phyloP scores from a whole-genome alignment of 2,329 filamentous ascomycete species.

The Gyromitra esculenta region DNA sequence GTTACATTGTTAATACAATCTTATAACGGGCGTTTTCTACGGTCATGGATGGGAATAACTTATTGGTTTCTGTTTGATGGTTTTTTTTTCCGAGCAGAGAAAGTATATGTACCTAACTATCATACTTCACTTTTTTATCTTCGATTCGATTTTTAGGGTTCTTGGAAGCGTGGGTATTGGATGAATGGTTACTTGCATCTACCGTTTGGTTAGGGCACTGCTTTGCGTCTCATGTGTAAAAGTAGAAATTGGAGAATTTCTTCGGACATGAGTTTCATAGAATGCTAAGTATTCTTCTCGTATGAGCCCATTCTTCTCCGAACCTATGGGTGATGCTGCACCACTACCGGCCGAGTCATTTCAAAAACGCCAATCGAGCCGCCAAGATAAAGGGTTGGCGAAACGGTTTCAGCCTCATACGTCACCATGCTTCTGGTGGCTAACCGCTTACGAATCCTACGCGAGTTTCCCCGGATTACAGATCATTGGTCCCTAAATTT shows the following conservation, averaged over 20 bases:
- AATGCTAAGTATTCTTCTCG: background rate
- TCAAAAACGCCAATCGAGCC: background rate
- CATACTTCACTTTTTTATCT: slow-evolving; percentile 30
- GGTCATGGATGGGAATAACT: slow-evolving; percentile 39
- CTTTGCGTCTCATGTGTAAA: slow-evolving; percentile 20
- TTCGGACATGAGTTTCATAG: background rate
- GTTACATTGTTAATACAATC: slow-evolving; percentile 46
- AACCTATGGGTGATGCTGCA: background rate
- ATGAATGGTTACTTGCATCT: slow-evolving; percentile 12
- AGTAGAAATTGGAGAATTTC: slow-evolving; percentile 21
- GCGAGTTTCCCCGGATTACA: slow-evolving; percentile 23
- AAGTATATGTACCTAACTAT: slow-evolving; percentile 34
- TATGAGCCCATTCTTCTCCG: background rate
- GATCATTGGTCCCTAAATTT: background rate
- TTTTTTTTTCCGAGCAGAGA: slow-evolving; percentile 25
- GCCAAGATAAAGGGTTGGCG: slow-evolving; percentile 22
- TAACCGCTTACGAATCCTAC: slow-evolving; percentile 28
- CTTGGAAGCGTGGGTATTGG: slow-evolving; percentile 11
- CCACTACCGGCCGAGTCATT: background rate
- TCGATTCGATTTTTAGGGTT: slow-evolving; percentile 21
- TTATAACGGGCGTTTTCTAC: slow-evolving; percentile 46
- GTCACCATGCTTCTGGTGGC: slow-evolving; percentile 17
- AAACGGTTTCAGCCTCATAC: slow-evolving; percentile 30
- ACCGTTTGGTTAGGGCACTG: slow-evolving; percentile 2
- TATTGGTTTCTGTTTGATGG: slow-evolving; percentile 23